Evolutionary conservation across 176 grass and related monocot genomes (phyloP).

Genomic region (Ensete ventricosum): DNA sequence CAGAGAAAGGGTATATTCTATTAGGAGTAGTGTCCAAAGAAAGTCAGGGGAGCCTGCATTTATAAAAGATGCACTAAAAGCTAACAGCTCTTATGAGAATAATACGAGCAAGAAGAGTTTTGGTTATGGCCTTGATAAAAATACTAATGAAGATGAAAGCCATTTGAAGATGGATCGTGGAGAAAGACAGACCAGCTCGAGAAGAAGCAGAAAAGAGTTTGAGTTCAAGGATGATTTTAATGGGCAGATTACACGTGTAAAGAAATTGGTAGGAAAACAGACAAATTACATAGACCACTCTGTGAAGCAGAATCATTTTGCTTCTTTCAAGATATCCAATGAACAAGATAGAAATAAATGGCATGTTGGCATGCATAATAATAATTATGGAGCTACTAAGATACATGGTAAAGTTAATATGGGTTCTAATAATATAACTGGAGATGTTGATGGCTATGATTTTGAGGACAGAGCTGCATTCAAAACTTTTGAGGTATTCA

Average conservation of each 20-base stretch:
- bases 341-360: conserved; percentile 16
- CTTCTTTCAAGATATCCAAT: conserved; percentile 1
- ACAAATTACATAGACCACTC: not conserved
- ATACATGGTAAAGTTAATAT: conserved; percentile 25
- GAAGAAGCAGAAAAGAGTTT: not conserved
- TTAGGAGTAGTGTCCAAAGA: not conserved
- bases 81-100: not conserved
- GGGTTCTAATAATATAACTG: conserved; percentile 20
- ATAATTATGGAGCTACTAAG: conserved; percentile 12
- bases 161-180: not conserved
- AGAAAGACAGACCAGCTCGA: not conserved
- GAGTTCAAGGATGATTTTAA: conserved; percentile 1
- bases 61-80: not conserved
- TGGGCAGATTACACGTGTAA: not conserved
- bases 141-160: not conserved
- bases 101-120: not conserved
- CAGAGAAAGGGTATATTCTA: not conserved
- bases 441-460: conserved; percentile 20
- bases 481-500: conserved; percentile 76
- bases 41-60: not conserved
- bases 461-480: conserved; percentile 83
- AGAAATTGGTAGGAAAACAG: not conserved
- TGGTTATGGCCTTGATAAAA: not conserved
- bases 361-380: not conserved
- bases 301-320: not conserved